These are phyloP conservation scores for Nemania sp. DNA, from an alignment of 2,329 filamentous ascomycete species.

Conservation along the genomic window DNA sequence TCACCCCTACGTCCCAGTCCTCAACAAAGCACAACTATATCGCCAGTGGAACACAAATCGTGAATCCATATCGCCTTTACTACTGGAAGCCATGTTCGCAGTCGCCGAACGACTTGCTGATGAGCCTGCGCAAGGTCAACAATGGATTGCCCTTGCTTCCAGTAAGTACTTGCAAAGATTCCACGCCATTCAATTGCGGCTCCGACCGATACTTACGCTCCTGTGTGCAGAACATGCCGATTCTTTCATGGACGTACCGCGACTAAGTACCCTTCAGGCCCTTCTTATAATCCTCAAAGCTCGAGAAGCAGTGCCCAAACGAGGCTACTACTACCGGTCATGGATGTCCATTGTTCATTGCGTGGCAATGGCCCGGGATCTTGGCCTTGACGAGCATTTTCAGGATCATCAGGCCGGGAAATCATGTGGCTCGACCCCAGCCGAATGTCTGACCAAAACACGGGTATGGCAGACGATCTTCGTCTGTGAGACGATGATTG, in stretches of 20 bases:
- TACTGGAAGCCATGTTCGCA: slow-evolving; percentile 89
- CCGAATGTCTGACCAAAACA: slow-evolving; percentile 83
- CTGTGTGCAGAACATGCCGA: slow-evolving; percentile 74
- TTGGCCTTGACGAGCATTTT: slow-evolving; percentile 86
- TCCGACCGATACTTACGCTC: slow-evolving; percentile 23
- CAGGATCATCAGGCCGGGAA: slow-evolving; percentile 75
- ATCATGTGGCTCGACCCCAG: slow-evolving; percentile 67
- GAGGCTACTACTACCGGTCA: slow-evolving; percentile 94
- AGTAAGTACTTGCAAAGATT: slow-evolving; percentile 55
- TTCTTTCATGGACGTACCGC: slow-evolving; percentile 89
- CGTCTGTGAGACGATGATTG: slow-evolving; percentile 88
- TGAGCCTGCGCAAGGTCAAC: slow-evolving; percentile 81
- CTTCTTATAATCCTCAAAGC: slow-evolving; percentile 87
- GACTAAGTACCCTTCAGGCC: slow-evolving; percentile 89
- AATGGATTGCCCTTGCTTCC: slow-evolving; percentile 89
- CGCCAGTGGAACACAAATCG: slow-evolving; percentile 86
- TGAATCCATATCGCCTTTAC: slow-evolving; percentile 82
- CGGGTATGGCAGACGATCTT: slow-evolving; percentile 90
- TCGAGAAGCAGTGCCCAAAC: slow-evolving; percentile 86
- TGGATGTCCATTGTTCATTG: slow-evolving; percentile 96
- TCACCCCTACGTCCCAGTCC: slow-evolving; percentile 88
- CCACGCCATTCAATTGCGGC: neutral
- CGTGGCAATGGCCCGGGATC: slow-evolving; percentile 89
- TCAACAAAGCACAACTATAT: slow-evolving; percentile 82
- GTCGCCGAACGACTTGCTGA: slow-evolving; percentile 84